phyloP scores from a whole-genome alignment of 2,329 filamentous ascomycete species.

The Simplicillium aogashimaense region DNA sequence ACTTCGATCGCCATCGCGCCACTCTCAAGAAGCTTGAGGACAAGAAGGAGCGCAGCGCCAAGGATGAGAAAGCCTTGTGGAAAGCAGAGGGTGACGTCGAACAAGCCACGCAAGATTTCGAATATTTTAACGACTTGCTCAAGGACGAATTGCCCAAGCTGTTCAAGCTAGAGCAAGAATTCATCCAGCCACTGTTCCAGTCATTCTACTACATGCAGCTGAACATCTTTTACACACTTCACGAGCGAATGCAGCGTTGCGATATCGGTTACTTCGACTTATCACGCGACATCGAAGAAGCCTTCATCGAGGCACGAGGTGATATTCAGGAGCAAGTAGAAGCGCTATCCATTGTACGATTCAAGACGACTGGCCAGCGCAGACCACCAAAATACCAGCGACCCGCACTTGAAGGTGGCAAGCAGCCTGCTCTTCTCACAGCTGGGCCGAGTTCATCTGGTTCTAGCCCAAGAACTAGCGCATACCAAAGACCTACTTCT shows the following conservation, averaged over 20 bases:
- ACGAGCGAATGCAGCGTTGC: slow-evolving; percentile 94
- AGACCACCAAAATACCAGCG: slow-evolving; percentile 51
- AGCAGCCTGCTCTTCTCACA: slow-evolving; percentile 40
- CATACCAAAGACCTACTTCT: neutral
- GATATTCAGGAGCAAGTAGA: slow-evolving; percentile 82
- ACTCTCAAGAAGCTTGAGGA: slow-evolving; percentile 90
- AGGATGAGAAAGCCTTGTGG: slow-evolving; percentile 96
- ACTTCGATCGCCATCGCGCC: slow-evolving; percentile 81
- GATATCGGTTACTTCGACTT: slow-evolving; percentile 98
- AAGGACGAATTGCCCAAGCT: slow-evolving; percentile 93
- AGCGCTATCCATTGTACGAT: slow-evolving; percentile 74
- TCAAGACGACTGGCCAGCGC: slow-evolving; percentile 74
- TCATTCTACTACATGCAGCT: slow-evolving; percentile 99
- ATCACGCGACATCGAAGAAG: slow-evolving; percentile 80
- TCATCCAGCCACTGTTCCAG: slow-evolving; percentile 95
- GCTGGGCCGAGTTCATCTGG: slow-evolving; percentile 28
- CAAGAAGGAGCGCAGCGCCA: slow-evolving; percentile 91
- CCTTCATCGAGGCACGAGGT: slow-evolving; percentile 80
- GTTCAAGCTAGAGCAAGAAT: slow-evolving; percentile 81
- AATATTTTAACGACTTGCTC: slow-evolving; percentile 94
- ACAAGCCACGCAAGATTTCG: slow-evolving; percentile 86
- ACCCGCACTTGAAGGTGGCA: slow-evolving; percentile 37
- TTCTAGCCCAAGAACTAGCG: neutral
- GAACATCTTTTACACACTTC: slow-evolving; percentile 97
- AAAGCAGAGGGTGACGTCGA: slow-evolving; percentile 90